Evolutionary conservation across 495 filamentous ascomycete genomes (phyloP).

Genomic region (Melanomma pulvis-pyrius): DNA sequence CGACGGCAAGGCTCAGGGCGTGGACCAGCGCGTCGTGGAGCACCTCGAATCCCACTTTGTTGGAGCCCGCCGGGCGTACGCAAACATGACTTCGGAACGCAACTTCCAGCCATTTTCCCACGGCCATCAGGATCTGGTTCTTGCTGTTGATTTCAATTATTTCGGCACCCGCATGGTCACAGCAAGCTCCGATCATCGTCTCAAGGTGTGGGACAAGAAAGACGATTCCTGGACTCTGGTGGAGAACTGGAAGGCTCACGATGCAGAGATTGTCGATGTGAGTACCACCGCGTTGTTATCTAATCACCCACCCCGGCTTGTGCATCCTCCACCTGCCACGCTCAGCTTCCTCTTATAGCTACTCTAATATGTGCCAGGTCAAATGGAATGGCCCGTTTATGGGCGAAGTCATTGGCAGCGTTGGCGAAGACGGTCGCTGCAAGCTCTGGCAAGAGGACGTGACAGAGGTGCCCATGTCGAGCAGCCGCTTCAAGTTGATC

Average conservation of each 20-base stretch:
- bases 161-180: conserved; percentile 91
- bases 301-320: conserved; percentile 14
- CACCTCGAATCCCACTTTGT: conserved; percentile 29
- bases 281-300: conserved; percentile 33
- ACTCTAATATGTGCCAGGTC: conserved; percentile 54
- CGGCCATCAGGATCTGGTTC: conserved; percentile 70
- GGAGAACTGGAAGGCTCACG: conserved; percentile 90
- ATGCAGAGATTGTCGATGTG: conserved; percentile 88
- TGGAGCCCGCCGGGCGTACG: conserved; percentile 16
- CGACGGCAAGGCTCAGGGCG: conserved; percentile 10
- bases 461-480: conserved; percentile 66
- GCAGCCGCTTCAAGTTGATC: conserved; percentile 74
- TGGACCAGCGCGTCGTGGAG: conserved; percentile 24
- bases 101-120: conserved; percentile 50
- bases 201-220: conserved; percentile 86
- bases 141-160: conserved; percentile 65
- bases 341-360: conserved; percentile 4
- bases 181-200: conserved; percentile 86
- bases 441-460: conserved; percentile 90
- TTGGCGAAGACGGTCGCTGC: conserved; percentile 84
- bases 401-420: conserved; percentile 65
- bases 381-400: conserved; percentile 75
- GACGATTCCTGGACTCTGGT: conserved; percentile 71
- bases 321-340: conserved; percentile 4
- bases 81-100: conserved; percentile 40